A percentile compares a stretch with the other conserved stretches of the same genome.
These are phyloP conservation scores for Crithidia expoeki DNA, from an alignment of 208 protist genomes.

Conservation along the genomic window DNA sequence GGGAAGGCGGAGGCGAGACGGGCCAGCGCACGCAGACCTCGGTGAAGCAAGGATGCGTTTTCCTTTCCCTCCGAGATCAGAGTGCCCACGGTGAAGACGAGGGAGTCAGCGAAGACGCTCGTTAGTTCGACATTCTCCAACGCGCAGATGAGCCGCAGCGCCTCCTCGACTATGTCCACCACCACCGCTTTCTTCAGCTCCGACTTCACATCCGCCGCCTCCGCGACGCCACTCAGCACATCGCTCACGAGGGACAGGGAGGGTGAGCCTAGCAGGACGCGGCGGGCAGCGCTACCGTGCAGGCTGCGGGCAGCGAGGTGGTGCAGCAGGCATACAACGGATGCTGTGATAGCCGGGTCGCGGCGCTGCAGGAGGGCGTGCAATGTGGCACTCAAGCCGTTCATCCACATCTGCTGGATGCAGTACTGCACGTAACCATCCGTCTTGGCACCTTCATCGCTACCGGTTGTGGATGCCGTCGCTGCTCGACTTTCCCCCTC, in stretches of 20 bases:
- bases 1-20: conserved; percentile 49
- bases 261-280: conserved; percentile 26
- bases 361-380: conserved; percentile 18
- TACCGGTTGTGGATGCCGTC: not conserved
- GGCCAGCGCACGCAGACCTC: conserved; percentile 43
- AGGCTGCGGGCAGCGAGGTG: conserved; percentile 12
- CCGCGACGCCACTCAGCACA: conserved; percentile 24
- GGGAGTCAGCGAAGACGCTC: conserved; percentile 26
- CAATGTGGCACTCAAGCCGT: conserved; percentile 26
- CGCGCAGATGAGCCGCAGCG: conserved; percentile 23
- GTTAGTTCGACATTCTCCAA: conserved; percentile 29
- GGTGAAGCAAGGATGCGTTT: conserved; percentile 26
- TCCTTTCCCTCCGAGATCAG: conserved; percentile 42
- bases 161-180: conserved; percentile 15
- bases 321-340: conserved; percentile 23
- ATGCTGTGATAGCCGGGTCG: conserved; percentile 21
- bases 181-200: conserved; percentile 27
- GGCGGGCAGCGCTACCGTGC: conserved; percentile 19
- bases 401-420: conserved; percentile 35
- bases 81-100: conserved; percentile 48
- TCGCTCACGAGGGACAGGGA: conserved; percentile 20
- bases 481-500: not conserved
- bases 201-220: conserved; percentile 14
- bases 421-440: conserved; percentile 29
- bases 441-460: not conserved